A percentile compares a stretch with the other conserved stretches of the same genome.
Evolutionary conservation across 306 rosid species (phyloP).

Genomic region (Acacia acuminata): DNA sequence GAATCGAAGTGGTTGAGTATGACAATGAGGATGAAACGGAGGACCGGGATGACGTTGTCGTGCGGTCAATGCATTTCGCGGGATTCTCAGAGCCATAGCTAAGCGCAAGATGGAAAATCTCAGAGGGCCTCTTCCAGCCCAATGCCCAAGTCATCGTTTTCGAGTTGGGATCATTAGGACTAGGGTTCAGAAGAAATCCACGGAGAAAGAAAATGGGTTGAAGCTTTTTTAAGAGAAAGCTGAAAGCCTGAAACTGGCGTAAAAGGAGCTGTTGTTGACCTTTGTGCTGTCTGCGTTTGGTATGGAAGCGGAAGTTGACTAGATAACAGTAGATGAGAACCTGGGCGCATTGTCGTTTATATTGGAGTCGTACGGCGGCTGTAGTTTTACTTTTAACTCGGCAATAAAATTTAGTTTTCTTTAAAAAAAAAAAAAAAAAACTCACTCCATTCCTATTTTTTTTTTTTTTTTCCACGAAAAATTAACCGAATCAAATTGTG

Average conservation of each 20-base stretch:
- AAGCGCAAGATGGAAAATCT: constrained; percentile 81
- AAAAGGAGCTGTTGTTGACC: background rate
- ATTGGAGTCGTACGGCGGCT: background rate
- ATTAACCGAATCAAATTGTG: too few species aligned
- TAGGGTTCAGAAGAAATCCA: constrained; percentile 15
- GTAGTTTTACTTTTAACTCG: background rate
- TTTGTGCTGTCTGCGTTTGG: background rate
- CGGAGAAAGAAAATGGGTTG: constrained; percentile 7
- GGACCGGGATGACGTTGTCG: constrained; percentile 43
- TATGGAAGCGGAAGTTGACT: background rate
- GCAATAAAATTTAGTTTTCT: background rate
- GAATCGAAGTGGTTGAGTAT: constrained; percentile 35
- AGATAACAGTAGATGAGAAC: background rate
- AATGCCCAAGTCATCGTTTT: constrained; percentile 90
- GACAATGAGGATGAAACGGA: constrained; percentile 45
- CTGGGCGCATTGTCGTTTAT: background rate
- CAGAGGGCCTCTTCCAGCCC: constrained; percentile 93
- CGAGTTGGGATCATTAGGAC: constrained; percentile 10
- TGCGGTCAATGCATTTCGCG: constrained; percentile 54
- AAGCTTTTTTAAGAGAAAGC: background rate
- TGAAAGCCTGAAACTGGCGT: background rate
- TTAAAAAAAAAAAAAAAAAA: too few species aligned
- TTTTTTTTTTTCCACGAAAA: too few species aligned
- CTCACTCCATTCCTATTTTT: too few species aligned
- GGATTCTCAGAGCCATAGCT: constrained; percentile 83